Base-by-base conservation (phyloP, 805 yeast genomes). In the Ogataea paraovalis region DNA sequence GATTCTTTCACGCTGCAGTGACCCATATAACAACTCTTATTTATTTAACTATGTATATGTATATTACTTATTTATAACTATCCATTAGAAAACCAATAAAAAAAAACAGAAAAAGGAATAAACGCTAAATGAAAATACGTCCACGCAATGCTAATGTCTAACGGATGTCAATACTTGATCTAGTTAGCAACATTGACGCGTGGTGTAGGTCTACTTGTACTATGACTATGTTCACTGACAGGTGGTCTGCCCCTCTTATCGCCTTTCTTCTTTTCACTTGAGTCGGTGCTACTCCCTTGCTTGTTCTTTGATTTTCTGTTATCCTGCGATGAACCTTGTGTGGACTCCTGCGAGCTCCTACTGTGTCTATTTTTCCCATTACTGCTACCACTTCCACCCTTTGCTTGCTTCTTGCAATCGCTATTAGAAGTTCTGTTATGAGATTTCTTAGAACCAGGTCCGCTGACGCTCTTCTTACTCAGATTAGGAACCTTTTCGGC, bases 401-500 rank as follows among this genome's bases (percentile, higher is more conserved):
- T 34, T 5, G 19, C 4, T 34, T n/a, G 38, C 19, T 12, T n/a
- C 21, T 34, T 34, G 12, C 19, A 4, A 16, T 34, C 20, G 12
- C 19, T 10, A 16, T 12, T 34, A 6, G 8, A 3, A n/a, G 21
- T 5, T 34, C 38, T 18, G 5, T 34, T 34, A 18, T 18, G 38
- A 14, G 34, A 14, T 14, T 30, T 30, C 34, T 30, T 30, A 12
- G 34, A 30, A 5, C 34, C 16, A 12, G 34, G 12, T 8, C 34
- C n/a, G 12, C n/a, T 30, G 34, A 10, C n/a, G 5, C 16, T 30
- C 12, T 14, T 41, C 41, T 13, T 25, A 30, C n/a, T n/a, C n/a
- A n/a, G n/a, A n/a, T 43, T 34, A 43, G 46, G 40, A 33, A 46
- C 46, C 43, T 30, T 32, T 43, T 51, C 49, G 18, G 40, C 33